Conservation (phyloP, 2,329 filamentous ascomycete species). For the Zasmidium angulare region DNA sequence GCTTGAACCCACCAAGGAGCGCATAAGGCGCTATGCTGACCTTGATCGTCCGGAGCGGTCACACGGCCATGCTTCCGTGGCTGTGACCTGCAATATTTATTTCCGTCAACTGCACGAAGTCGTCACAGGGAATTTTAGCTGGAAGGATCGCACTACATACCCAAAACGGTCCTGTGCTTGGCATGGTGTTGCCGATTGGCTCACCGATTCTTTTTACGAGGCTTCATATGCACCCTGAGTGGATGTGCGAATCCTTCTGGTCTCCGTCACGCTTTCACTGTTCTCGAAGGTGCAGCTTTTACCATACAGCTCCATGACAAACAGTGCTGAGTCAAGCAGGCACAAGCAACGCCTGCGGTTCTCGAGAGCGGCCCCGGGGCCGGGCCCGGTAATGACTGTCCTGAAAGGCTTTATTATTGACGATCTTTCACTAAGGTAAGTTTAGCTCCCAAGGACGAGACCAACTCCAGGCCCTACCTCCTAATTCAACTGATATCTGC, state of each 20-base stretch:
- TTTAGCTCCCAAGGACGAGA: too few relatives aligned
- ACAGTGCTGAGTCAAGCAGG: neutral
- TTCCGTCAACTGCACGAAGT: neutral
- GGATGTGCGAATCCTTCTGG: neutral
- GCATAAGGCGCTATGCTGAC: neutral
- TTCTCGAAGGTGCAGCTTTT: neutral
- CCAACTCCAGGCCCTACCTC: too few relatives aligned
- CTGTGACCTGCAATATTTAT: neutral
- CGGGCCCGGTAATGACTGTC: too few relatives aligned
- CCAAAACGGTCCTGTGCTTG: neutral
- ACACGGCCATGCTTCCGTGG: neutral
- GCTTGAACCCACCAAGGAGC: neutral
- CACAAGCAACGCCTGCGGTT: too few relatives aligned
- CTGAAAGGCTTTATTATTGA: too few relatives aligned
- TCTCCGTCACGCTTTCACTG: neutral
- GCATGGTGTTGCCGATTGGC: neutral
- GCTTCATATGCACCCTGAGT: neutral
- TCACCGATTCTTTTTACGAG: neutral
- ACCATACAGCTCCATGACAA: neutral
- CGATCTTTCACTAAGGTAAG: too few relatives aligned
- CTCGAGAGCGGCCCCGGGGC: too few relatives aligned
- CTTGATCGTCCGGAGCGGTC: neutral
- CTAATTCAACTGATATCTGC: neutral
- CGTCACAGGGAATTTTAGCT: neutral
- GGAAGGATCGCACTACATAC: neutral